Percentiles rank a stretch among this genome's conserved stretches.
Conservation (phyloP, 163 green algal species). For the Volvox carteri region DNA sequence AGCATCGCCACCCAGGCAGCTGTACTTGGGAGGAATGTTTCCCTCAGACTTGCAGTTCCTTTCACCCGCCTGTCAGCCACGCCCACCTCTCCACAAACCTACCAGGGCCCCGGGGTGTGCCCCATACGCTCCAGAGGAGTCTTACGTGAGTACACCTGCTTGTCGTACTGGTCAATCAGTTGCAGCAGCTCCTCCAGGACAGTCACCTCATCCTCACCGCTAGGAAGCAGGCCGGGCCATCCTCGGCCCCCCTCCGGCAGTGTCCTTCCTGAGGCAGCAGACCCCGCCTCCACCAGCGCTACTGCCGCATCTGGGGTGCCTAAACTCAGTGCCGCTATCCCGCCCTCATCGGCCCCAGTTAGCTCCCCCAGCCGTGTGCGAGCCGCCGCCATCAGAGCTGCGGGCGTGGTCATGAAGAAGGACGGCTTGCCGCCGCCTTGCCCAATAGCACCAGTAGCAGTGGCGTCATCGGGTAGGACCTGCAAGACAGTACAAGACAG, state of each 20-base stretch:
- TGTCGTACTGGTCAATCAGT: slow-evolving; percentile 41
- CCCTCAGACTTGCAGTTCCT: no score
- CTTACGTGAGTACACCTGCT: slow-evolving; percentile 27
- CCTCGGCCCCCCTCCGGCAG: no score
- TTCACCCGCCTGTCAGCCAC: no score
- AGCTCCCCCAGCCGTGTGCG: neutral
- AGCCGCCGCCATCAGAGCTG: neutral
- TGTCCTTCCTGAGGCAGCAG: no score
- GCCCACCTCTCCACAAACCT: neutral
- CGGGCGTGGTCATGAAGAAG: slow-evolving; percentile 36
- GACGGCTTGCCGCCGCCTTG: neutral
- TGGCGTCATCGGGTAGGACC: neutral
- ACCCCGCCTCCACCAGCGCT: no score
- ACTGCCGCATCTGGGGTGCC: neutral
- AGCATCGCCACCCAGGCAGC: no score
- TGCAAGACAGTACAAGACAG: no score
- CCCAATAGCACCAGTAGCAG: neutral
- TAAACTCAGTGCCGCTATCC: neutral
- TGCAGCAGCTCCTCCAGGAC: slow-evolving; percentile 27
- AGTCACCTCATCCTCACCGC: slow-evolving; percentile 19
- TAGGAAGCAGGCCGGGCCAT: neutral
- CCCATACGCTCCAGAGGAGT: slow-evolving; percentile 50
- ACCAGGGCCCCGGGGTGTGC: slow-evolving; percentile 29
- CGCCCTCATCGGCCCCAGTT: neutral
- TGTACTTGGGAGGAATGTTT: no score